Evolutionary conservation across 306 rosid species (phyloP).

Genomic region (Rosa chinensis): DNA sequence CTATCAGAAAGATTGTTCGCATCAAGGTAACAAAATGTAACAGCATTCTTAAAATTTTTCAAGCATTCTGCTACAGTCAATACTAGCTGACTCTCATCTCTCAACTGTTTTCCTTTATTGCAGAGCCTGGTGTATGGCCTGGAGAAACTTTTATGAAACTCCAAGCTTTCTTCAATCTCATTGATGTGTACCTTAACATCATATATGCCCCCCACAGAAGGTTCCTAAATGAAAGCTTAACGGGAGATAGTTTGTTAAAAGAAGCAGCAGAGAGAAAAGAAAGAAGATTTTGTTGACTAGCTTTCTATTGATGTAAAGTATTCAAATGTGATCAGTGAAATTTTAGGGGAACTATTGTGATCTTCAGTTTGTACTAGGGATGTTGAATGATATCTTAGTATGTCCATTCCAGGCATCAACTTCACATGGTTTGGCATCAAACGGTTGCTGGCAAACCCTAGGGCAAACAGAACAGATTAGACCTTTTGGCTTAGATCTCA

Average conservation of each 20-base stretch:
- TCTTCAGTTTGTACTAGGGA: not conserved
- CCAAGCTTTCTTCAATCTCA: conserved; percentile 23
- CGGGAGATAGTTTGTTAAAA: conserved; percentile 18
- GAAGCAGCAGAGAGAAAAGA: conserved; percentile 9
- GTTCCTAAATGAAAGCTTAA: conserved; percentile 20
- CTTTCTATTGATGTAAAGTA: not conserved
- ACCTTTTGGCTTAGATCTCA: not conserved
- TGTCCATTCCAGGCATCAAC: not conserved
- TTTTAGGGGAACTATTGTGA: not conserved
- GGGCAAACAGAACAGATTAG: not conserved
- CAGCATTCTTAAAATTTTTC: conserved; percentile 9
- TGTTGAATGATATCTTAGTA: not conserved
- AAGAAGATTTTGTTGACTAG: not conserved
- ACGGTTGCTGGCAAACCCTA: not conserved
- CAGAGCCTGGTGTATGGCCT: conserved; percentile 93
- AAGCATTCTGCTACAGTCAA: conserved; percentile 23
- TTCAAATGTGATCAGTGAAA: conserved; percentile 4
- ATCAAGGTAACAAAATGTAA: conserved; percentile 56
- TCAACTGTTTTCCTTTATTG: conserved; percentile 19
- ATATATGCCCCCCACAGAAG: conserved; percentile 16
- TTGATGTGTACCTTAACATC: conserved; percentile 12
- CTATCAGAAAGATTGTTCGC: conserved; percentile 86
- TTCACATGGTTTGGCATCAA: not conserved
- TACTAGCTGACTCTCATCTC: not conserved
- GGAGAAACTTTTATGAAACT: conserved; percentile 72